A percentile compares a stretch with the other conserved stretches of the same genome.
These are phyloP conservation scores for Warburgia ugandensis DNA, from an alignment of 164 flowering plant genomes.

Conservation along the genomic window DNA sequence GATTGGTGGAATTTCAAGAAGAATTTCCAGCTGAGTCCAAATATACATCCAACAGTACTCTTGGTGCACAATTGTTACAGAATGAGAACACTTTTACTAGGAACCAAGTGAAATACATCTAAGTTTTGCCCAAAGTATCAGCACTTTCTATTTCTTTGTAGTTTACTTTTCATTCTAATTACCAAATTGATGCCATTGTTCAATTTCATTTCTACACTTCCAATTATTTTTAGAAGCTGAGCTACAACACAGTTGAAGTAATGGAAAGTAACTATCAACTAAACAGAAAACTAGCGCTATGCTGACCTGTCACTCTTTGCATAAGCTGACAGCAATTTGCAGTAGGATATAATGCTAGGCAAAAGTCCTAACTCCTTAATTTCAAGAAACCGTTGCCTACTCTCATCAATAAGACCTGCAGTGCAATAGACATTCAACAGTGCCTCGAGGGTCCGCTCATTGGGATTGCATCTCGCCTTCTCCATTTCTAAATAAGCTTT, in stretches of 20 bases:
- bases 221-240: not conserved
- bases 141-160: no score
- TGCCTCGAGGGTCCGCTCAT: slow-evolving; percentile 86
- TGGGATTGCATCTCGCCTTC: slow-evolving; percentile 66
- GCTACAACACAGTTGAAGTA: not conserved
- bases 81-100: no score
- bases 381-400: slow-evolving; percentile 74
- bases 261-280: not conserved
- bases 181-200: no score
- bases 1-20: no score
- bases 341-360: slow-evolving; percentile 83
- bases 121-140: no score
- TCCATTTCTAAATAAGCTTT: slow-evolving; percentile 84
- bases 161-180: no score
- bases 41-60: no score
- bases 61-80: no score
- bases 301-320: slow-evolving; percentile 74
- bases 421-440: slow-evolving; percentile 82
- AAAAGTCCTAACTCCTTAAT: slow-evolving; percentile 63
- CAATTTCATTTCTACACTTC: no score
- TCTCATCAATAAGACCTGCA: slow-evolving; percentile 85
- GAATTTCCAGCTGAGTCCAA: no score
- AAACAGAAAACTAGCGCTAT: not conserved
- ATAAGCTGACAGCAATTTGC: slow-evolving; percentile 84
- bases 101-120: no score